Base-by-base conservation (phyloP, 2,329 filamentous ascomycete species). In the Trichoderma koningii region DNA sequence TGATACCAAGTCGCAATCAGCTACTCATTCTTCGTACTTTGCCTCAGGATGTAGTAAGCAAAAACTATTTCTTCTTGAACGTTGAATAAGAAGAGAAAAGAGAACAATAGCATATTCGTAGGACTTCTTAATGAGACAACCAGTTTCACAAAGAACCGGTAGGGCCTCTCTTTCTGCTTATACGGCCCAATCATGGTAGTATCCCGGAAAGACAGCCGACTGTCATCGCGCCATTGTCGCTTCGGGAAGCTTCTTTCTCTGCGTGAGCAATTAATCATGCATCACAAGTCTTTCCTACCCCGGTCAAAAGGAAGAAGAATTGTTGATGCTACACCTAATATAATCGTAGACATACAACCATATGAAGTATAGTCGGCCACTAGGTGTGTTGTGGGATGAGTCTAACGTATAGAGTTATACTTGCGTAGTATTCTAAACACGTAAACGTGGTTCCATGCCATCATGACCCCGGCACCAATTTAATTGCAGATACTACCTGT, bases 401-500 rank as follows among this genome's bases (percentile, higher is more conserved):
- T 42, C 51, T 30, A 21, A 42, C 47, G 21, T 51, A 50, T 30
- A 61, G 30, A 50, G 21, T 30, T 61, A 48, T 12, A 34, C 2
- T 5, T 59, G 19, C 50, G 55, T 53, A 9, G 34, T 19, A 42
- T 28, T 55, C 44, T 26, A 55, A 42, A 26, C 44, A 19, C 21
- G 21, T 34, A 12, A 1, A 10, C 14, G 30, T 19, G 6, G 14
- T n/a, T 15, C 12, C 5, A 23, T 21, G 19, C 19, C 21, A 48
- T 60, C 21, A 28, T 26, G 45, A 41, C 30, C 17, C 19, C 17
- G 42, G 19, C 19, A 19, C 26, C 30, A 28, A 19, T 42, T 52
- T 21, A 41, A 52, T 42, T 61, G 17, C 47, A 52, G 47, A 23
- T 34, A n/a, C 47, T 28, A 50, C 57, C 47, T 50, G 57, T 61